Evolutionary conservation across 1,284 basidiomycete genomes (phyloP).

Genomic region (Anthracocystis panici-leucophaei): DNA sequence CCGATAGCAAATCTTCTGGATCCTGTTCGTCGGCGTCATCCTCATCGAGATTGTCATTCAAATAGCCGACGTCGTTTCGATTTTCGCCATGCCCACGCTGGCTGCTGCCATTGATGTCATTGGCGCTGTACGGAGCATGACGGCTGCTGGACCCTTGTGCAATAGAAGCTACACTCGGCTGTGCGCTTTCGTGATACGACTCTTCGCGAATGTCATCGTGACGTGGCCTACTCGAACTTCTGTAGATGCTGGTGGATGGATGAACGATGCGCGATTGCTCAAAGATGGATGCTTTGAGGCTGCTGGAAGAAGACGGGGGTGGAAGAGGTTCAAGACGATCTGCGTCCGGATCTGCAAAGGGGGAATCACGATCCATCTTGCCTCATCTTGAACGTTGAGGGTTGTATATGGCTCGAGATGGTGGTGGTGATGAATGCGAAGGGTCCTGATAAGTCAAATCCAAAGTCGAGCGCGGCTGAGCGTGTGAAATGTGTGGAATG

Average conservation of each 20-base stretch:
- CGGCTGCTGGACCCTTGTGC: conserved; percentile 2
- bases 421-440: conserved; percentile 2
- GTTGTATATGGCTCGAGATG: neutral
- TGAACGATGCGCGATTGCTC: conserved; percentile 52
- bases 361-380: conserved; percentile 47
- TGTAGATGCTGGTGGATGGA: conserved; percentile 38
- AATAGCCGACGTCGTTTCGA: neutral
- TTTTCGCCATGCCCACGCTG: neutral
- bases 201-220: conserved; percentile 42
- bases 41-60: conserved; percentile 2
- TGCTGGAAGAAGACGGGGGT: conserved; percentile 18
- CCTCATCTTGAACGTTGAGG: conserved; percentile 2
- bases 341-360: conserved; percentile 43
- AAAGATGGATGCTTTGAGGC: conserved; percentile 49
- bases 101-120: neutral
- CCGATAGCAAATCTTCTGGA: conserved; percentile 39
- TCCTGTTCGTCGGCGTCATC: conserved; percentile 40
- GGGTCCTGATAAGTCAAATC: conserved; percentile 2
- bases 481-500: neutral
- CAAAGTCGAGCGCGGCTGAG: neutral
- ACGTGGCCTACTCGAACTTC: conserved; percentile 17
- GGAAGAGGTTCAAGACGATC: conserved; percentile 31
- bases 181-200: conserved; percentile 19
- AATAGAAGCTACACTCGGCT: conserved; percentile 17
- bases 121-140: neutral